These are phyloP conservation scores for Mimosa bimucronata DNA, from an alignment of 306 rosid species.

Conservation along the genomic window DNA sequence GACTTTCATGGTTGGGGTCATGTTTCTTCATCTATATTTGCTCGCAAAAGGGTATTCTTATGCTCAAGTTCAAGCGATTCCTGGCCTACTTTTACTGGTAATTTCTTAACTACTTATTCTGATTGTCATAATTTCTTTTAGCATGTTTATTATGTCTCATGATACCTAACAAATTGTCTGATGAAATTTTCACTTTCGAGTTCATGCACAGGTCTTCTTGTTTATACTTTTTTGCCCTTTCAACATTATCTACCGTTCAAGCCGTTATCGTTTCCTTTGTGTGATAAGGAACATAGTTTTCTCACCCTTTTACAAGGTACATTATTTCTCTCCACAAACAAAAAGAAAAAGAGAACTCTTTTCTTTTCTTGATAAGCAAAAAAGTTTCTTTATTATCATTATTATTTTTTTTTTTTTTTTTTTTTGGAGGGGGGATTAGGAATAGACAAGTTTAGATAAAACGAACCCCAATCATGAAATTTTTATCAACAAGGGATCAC, in stretches of 20 bases:
- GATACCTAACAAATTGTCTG: background rate
- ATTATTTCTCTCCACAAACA: background rate
- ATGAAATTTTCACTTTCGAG: conserved; percentile 31
- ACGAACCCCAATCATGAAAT: background rate
- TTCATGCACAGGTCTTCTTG: conserved; percentile 59
- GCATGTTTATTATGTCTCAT: background rate
- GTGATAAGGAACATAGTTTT: conserved; percentile 82
- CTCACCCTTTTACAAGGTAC: conserved; percentile 96
- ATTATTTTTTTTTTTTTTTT: too few species aligned
- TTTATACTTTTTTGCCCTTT: conserved; percentile 77
- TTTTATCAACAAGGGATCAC: background rate
- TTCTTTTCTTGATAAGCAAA: background rate
- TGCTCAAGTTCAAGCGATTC: conserved; percentile 75
- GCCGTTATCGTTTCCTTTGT: conserved; percentile 74
- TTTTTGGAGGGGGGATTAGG: background rate
- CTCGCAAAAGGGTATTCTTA: conserved; percentile 76
- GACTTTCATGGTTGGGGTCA: conserved; percentile 75
- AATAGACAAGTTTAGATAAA: background rate
- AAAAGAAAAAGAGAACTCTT: background rate
- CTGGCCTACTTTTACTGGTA: conserved; percentile 89
- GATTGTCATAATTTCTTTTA: background rate
- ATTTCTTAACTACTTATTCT: conserved; percentile 20
- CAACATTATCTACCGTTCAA: conserved; percentile 75
- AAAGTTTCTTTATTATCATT: background rate
- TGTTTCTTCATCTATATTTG: conserved; percentile 74